Conservation (phyloP, 345 rosid genomes). For the Conringia planisiliqua region DNA sequence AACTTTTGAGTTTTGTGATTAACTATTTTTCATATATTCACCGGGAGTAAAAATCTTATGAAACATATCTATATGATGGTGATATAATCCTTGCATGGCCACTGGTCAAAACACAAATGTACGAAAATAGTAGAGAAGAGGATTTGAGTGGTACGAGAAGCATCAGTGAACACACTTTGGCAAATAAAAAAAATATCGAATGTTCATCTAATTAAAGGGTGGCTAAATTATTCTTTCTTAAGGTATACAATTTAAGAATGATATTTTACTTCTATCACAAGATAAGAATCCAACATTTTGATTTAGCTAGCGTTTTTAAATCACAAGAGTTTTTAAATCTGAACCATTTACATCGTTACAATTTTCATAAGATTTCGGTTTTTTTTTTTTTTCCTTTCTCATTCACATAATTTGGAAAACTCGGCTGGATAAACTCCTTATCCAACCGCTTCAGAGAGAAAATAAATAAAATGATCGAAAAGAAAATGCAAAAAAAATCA, state of each 20-base stretch:
- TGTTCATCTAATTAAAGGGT: background rate
- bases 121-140: no score
- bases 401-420: no score
- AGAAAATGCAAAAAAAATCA: no score
- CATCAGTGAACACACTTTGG: background rate
- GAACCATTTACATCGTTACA: no score
- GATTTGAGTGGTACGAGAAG: no score
- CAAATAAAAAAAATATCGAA: background rate
- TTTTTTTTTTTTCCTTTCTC: no score
- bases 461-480: no score
- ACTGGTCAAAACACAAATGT: background rate
- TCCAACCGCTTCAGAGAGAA: no score
- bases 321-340: background rate
- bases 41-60: background rate
- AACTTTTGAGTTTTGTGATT: background rate
- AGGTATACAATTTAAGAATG: background rate
- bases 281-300: constrained; percentile 7
- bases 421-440: no score
- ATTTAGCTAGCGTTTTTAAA: no score
- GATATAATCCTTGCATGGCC: background rate
- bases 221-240: background rate
- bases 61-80: background rate
- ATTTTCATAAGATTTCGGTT: no score
- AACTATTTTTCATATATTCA: background rate
- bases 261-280: constrained; percentile 3